These are phyloP conservation scores for Paracoccidioides lutzii DNA, from an alignment of 2,329 filamentous ascomycete genomes.

Conservation along the genomic window DNA sequence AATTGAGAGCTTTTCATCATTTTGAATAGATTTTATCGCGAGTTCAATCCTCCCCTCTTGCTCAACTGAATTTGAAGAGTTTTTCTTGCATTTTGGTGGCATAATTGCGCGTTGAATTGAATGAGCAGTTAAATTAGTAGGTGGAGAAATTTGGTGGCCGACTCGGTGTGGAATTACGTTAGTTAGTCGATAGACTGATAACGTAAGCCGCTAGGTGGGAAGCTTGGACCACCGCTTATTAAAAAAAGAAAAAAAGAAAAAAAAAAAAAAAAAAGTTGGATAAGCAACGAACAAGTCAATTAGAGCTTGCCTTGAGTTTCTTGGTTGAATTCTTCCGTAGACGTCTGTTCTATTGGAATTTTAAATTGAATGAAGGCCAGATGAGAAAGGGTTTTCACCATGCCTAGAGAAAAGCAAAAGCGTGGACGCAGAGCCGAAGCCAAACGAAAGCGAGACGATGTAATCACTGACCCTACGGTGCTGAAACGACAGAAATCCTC, in stretches of 20 bases:
- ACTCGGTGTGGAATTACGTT: too few species aligned
- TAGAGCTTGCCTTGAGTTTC: too few species aligned
- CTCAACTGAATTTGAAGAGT: too few species aligned
- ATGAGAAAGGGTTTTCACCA: slow-evolving; percentile 11
- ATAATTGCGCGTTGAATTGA: too few species aligned
- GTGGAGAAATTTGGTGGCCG: too few species aligned
- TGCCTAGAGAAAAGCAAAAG: slow-evolving; percentile 37
- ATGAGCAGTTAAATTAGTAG: too few species aligned
- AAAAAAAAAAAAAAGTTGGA: neutral
- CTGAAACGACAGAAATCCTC: slow-evolving; percentile 28
- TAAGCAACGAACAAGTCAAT: too few species aligned
- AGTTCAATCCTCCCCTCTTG: too few species aligned
- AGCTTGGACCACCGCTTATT: slow-evolving; percentile 28
- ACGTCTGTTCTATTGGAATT: neutral
- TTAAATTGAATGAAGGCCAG: neutral
- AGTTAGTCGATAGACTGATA: neutral
- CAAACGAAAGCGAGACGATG: slow-evolving; percentile 26
- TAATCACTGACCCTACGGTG: slow-evolving; percentile 23
- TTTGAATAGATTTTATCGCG: too few species aligned
- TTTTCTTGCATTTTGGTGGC: too few species aligned
- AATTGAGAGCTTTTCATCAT: too few species aligned
- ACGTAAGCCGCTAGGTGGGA: slow-evolving; percentile 8
- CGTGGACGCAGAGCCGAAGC: slow-evolving; percentile 33
- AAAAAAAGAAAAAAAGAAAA: neutral
- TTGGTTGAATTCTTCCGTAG: too few species aligned